Evolutionary conservation across 345 rosid genomes (phyloP), one percentile per base, ranked within the genome.

Genomic region (Gossypium herbaceum): DNA sequence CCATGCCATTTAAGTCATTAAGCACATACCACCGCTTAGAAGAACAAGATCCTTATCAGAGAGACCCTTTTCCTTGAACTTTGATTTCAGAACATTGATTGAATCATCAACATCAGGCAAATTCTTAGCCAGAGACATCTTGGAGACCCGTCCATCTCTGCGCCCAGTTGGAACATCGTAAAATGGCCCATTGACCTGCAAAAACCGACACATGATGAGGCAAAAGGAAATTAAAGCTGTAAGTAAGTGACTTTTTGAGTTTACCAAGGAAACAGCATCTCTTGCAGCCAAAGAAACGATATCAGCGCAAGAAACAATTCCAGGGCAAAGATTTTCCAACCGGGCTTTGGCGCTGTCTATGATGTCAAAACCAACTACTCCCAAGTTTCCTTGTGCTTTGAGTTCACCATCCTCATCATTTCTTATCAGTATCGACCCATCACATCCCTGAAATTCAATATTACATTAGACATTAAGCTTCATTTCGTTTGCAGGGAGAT

Each of bases 251-350:
- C 74, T 84, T 2, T 16, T 45, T 3, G 9, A 50, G 10, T 76
- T 84, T n/a, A 91, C 93, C 88, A 68, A 60, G 29, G 13, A 79
- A 7, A 84, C 73, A 52, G 86, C 88, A 55, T 91, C 91, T 77
- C 97, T 76, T 39, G 92, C 89, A 12, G 88, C 93, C 57, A 89
- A 84, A 66, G 90, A 87, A 34, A 89, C 60, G 39, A 84, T 83
- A 55, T 89, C 92, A 0, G 93, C 87, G 24, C 93, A 91, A 41
- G 93, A 91, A 68, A 91, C 92, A 24, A 83, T 70, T 20, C 86
- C 84, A 4, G 90, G 93, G 75, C 93, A 91, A 50, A 15, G 48
- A 4, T 73, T 74, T 72, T 91, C 97, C 29, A 91, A 39, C 58
- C 73, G 61, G 68, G 79, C 1, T 76, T 91, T 89, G 22, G 86